Evolutionary conservation across 2,329 filamentous ascomycete genomes (phyloP), one percentile per base, ranked within the genome.

Genomic region (Scopulariopsis brevicaulis): DNA sequence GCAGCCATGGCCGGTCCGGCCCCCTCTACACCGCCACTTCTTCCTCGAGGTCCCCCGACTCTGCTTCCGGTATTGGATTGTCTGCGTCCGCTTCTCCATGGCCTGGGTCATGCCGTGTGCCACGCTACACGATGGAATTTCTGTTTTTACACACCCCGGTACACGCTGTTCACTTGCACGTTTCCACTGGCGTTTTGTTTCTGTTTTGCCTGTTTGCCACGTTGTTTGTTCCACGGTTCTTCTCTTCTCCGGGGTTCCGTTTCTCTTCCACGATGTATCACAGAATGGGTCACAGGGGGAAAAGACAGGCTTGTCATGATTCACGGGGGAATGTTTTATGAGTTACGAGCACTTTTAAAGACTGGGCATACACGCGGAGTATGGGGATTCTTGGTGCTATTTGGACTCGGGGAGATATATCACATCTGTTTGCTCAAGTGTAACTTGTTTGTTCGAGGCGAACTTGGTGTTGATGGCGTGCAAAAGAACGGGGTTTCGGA

Each of bases 221-320:
- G 10, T 50, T 50, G 8, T 24, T 12, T 22, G 46, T 50, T 50
- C 24, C 46, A 52, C 54, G 54, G 55, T 32, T 43, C 34, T 43
- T 7, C 22, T 14, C 12, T 22, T 43, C 12, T 43, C 35, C 28
- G 22, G 40, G 7, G 32, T 53, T 53, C 28, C 18, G 12, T 24
- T 22, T 53, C 32, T 7, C 32, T 34, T 34, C 24, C 25, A 53
- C 57, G 54, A 61, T 57, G 55, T 50, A 56, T 56, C 34, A 35
- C 43, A 51, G 14, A 34, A 22, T 12, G 11, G 5, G 6, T 22
- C 20, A 50, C 20, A 50, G 22, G 12, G 46, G 20, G 46, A 14
- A 24, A 50, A 22, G 18, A 11, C 22, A 2, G 6, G 46, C 22
- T 50, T 50, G 46, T 50, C 46, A 24, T 12, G 46, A 50, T 22